phyloP scores from a whole-genome alignment of 805 yeast genomes.

The Nakazawaea sp. region DNA sequence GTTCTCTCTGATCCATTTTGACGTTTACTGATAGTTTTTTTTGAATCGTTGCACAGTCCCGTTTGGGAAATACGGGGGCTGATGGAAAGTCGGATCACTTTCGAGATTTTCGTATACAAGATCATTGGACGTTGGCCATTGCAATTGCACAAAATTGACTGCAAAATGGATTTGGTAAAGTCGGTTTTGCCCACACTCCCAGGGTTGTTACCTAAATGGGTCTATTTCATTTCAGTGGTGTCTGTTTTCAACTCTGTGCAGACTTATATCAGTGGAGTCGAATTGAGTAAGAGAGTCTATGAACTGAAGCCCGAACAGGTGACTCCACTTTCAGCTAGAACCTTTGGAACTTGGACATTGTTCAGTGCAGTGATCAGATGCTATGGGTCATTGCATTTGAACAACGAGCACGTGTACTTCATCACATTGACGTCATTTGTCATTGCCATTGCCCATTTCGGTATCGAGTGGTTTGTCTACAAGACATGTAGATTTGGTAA shows the following conservation, averaged over 20 bases:
- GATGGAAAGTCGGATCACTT: too few relatives aligned
- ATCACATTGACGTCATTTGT: slow-evolving; percentile 73
- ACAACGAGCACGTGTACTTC: slow-evolving; percentile 65
- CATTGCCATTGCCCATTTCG: slow-evolving; percentile 81
- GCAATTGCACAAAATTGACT: too few relatives aligned
- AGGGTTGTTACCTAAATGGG: slow-evolving; percentile 72
- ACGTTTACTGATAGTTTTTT: too few relatives aligned
- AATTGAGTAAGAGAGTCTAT: slow-evolving; percentile 76
- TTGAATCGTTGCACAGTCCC: too few relatives aligned
- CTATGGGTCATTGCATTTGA: slow-evolving; percentile 77
- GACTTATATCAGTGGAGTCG: slow-evolving; percentile 69
- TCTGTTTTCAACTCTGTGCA: slow-evolving; percentile 87
- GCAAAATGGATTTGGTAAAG: not conserved
- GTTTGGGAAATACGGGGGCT: too few relatives aligned
- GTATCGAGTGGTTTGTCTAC: slow-evolving; percentile 73
- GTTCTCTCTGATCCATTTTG: too few relatives aligned
- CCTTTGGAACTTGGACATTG: slow-evolving; percentile 98
- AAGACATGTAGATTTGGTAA: slow-evolving; percentile 78
- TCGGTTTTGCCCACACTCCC: slow-evolving; percentile 33
- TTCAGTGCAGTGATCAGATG: slow-evolving; percentile 78
- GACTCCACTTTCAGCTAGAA: slow-evolving; percentile 72
- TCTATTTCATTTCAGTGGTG: slow-evolving; percentile 65
- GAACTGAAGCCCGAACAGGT: slow-evolving; percentile 55
- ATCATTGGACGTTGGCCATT: too few relatives aligned
- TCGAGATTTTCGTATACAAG: too few relatives aligned